Conservation (phyloP, 345 rosid species). For the Salix viminalis region DNA sequence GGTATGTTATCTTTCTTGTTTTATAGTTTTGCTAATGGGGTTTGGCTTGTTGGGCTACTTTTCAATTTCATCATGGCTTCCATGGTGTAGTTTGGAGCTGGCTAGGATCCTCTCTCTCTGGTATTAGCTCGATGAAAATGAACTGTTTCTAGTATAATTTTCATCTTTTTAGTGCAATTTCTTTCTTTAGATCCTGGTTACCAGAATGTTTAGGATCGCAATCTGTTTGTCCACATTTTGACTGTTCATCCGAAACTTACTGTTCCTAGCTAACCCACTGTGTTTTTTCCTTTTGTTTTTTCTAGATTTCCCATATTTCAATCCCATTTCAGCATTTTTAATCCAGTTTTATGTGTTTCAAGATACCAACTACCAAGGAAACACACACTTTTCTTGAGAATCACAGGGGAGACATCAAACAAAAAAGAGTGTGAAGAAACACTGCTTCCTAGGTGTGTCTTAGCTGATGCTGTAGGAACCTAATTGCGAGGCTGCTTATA, state of each 20-base stretch:
- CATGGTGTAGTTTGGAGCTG: not conserved
- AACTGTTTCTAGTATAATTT: not conserved
- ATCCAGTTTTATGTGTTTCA: not conserved
- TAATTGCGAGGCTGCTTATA: too few species aligned
- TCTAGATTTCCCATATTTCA: too few species aligned
- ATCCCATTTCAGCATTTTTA: too few species aligned
- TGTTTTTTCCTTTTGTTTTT: too few species aligned
- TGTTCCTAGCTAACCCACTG: too few species aligned
- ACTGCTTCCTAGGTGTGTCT: conserved; percentile 19
- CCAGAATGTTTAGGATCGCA: too few species aligned
- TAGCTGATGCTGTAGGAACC: conserved; percentile 2
- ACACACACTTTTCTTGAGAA: not conserved
- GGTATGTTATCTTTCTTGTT: conserved; percentile 23
- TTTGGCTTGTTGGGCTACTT: not conserved
- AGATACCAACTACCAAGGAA: not conserved
- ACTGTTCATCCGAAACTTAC: not conserved
- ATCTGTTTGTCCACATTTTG: not conserved
- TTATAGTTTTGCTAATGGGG: not conserved
- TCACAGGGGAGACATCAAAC: not conserved
- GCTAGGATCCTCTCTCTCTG: too few species aligned
- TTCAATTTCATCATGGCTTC: not conserved
- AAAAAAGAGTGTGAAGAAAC: not conserved
- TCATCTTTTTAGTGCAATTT: too few species aligned
- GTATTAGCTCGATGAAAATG: not conserved
- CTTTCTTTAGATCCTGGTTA: too few species aligned